Conservation (phyloP, 306 rosid species). For the Vachellia collinsii region DNA sequence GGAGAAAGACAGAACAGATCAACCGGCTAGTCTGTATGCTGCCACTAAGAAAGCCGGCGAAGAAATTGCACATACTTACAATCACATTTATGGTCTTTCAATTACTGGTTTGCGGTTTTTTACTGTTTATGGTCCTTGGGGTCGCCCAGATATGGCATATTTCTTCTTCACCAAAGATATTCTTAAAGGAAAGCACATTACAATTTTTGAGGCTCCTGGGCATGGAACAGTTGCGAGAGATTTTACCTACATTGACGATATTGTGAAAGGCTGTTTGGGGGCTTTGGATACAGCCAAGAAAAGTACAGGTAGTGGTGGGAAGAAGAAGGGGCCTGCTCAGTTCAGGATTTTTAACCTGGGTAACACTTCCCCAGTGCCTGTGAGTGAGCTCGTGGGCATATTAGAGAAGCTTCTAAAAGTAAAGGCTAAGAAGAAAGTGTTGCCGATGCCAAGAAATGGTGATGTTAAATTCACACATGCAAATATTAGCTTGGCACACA, state of each 20-base stretch:
- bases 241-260: slow-evolving; percentile 84
- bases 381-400: slow-evolving; percentile 68
- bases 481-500: slow-evolving; percentile 70
- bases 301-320: slow-evolving; percentile 89
- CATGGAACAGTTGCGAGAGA: slow-evolving; percentile 81
- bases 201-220: slow-evolving; percentile 66
- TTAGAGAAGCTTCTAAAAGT: slow-evolving; percentile 83
- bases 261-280: slow-evolving; percentile 77
- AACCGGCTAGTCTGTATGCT: slow-evolving; percentile 80
- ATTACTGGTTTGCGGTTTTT: slow-evolving; percentile 80
- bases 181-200: slow-evolving; percentile 66
- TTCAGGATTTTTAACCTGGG: slow-evolving; percentile 81
- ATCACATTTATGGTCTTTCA: slow-evolving; percentile 83
- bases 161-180: slow-evolving; percentile 80
- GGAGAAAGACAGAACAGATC: slow-evolving; percentile 79
- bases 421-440: slow-evolving; percentile 69
- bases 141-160: slow-evolving; percentile 95
- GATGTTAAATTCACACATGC: slow-evolving; percentile 89
- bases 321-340: slow-evolving; percentile 79
- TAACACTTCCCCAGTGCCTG: slow-evolving; percentile 83
- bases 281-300: slow-evolving; percentile 84
- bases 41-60: slow-evolving; percentile 91
- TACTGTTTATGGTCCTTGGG: slow-evolving; percentile 93
- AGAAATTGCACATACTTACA: slow-evolving; percentile 78
- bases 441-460: slow-evolving; percentile 82